Base-by-base conservation (phyloP, 768 basidiomycete species). In the Trametes gibbosa region DNA sequence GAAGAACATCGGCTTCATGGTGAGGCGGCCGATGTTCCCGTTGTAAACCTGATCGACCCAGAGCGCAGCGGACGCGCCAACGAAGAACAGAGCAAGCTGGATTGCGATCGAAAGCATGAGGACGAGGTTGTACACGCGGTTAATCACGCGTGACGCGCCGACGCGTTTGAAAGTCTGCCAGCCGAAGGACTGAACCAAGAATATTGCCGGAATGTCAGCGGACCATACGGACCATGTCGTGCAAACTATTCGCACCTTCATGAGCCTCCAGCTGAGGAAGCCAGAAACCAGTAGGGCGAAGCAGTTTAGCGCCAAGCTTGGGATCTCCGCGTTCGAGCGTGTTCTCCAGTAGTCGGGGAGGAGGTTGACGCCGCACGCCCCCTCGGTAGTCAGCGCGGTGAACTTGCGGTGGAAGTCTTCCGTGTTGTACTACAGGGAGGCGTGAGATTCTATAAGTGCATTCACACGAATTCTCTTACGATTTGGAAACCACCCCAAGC, bases 161-260 rank as follows among this genome's bases (percentile, higher is more conserved):
- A 92, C 84, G 56, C 89, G 87, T 71, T 90, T 90, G 80, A 92
- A 93, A 0, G 90, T 93, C 72, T 90, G 88, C 90, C 90, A 93
- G 43, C 90, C 88, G 69, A 89, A 92, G 16, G 79, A 67, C 87
- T 89, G 53, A 13, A 21, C 3, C 37, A 6, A 21, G 19, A 3
- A n/a, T 45, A 13, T n/a, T 19, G 12, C n/a, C n/a, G n/a, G n/a
- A n/a, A 21, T 25, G 48, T 53, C 23, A 43, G 51, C 35, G 19
- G 27, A 39, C 6, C 10, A 9, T 24, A 5, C 2, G 9, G 8
- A 24, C 3, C 23, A 1, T 5, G 21, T 5, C 7, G 17, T 17
- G 24, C 17, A 3, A 14, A 46, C 27, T 16, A 42, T 27, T 19
- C 63, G 24, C 52, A 90, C 90, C 81, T 87, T 90, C 66, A 87